Conservation (phyloP, 495 filamentous ascomycete species). For the Hypoxylon lenormandii region DNA sequence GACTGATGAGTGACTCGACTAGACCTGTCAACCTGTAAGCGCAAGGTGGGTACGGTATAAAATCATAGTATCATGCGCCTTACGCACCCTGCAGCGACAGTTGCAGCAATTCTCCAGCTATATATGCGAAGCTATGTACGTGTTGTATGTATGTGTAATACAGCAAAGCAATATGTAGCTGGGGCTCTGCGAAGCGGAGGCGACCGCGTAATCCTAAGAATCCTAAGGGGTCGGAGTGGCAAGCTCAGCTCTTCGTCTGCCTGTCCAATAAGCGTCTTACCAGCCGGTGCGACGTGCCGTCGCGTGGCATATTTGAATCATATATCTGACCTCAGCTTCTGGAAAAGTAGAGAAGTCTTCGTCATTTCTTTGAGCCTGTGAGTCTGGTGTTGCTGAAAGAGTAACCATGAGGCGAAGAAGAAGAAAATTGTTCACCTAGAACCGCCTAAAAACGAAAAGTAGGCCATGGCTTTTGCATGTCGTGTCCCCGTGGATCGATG, state of each 20-base stretch:
- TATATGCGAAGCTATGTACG: conserved; percentile 1
- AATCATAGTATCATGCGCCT: conserved; percentile 2
- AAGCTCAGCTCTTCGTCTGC: conserved; percentile 32
- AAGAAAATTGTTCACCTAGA: conserved; percentile 30
- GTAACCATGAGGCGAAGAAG: conserved; percentile 20
- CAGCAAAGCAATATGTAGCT: conserved; percentile 10
- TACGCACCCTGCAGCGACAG: background rate
- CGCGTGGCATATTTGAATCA: conserved; percentile 31
- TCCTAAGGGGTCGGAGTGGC: conserved; percentile 11
- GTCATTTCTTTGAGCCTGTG: conserved; percentile 16
- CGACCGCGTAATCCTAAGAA: conserved; percentile 9
- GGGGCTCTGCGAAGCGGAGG: conserved; percentile 18
- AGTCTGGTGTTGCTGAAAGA: conserved; percentile 10
- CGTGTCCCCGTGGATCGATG: conserved; percentile 30
- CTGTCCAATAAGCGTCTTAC: conserved; percentile 12
- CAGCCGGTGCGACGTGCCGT: conserved; percentile 1
- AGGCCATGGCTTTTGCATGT: too few species aligned
- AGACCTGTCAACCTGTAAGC: background rate
- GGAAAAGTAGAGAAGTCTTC: conserved; percentile 1
- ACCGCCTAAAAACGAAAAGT: conserved; percentile 15
- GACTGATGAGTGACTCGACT: background rate
- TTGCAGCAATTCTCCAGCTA: conserved; percentile 20
- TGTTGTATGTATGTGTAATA: background rate
- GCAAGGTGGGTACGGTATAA: background rate
- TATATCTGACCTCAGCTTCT: conserved; percentile 42